These are phyloP conservation scores for Talaromyces sp. DNA, from an alignment of 2,329 filamentous ascomycete genomes.

Conservation along the genomic window DNA sequence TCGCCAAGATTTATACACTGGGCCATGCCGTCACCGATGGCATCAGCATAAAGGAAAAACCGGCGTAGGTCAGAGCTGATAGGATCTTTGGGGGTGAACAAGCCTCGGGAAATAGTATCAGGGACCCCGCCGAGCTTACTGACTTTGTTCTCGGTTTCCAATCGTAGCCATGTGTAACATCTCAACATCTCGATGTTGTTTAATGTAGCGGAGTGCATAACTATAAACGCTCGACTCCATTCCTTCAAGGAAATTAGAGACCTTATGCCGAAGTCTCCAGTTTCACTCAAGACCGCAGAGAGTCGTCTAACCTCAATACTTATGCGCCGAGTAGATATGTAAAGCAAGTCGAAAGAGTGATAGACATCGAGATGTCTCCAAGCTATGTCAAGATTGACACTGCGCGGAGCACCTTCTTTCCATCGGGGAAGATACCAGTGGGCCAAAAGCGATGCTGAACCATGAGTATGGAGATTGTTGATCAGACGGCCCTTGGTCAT, in stretches of 20 bases:
- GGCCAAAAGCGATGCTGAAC: neutral
- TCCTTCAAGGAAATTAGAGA: neutral
- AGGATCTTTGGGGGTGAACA: slow-evolving; percentile 19
- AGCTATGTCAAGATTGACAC: slow-evolving; percentile 16
- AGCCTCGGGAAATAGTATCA: slow-evolving; percentile 14
- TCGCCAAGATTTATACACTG: neutral
- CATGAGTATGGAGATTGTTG: neutral
- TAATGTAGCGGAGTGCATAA: neutral
- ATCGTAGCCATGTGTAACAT: slow-evolving; percentile 23
- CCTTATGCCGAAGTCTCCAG: neutral
- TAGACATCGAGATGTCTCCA: slow-evolving; percentile 28
- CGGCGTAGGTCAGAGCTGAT: slow-evolving; percentile 20
- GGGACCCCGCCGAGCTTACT: slow-evolving; percentile 16
- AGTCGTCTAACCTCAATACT: neutral
- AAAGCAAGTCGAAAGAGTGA: slow-evolving; percentile 20
- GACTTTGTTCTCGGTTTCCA: slow-evolving; percentile 21
- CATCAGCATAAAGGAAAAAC: slow-evolving; percentile 20
- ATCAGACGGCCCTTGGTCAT: neutral
- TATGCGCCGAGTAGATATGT: neutral
- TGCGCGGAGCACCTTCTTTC: slow-evolving; percentile 5
- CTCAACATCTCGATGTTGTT: slow-evolving; percentile 2
- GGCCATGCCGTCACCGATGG: neutral
- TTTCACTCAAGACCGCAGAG: slow-evolving; percentile 5
- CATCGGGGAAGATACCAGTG: slow-evolving; percentile 12
- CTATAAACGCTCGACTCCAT: neutral